Evolutionary conservation across 768 basidiomycete genomes (phyloP), one percentile per base, ranked within the genome.

Genomic region (Leccinellum rugosiceps): DNA sequence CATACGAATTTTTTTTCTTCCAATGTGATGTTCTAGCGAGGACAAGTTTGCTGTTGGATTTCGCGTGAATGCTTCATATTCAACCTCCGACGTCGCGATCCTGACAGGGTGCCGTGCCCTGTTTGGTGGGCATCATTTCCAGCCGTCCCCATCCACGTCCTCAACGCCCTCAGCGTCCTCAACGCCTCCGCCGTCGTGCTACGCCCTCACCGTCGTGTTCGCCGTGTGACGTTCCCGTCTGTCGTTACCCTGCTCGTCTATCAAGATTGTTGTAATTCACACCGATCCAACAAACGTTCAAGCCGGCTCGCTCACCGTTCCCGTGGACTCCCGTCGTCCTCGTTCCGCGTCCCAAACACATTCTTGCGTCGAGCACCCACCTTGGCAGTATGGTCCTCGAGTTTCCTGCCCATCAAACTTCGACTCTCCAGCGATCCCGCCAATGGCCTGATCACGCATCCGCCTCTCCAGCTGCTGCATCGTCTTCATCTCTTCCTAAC

Each of bases 371-470:
- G 28, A 52, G 55, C 41, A 35, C 31, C 28, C 25, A 26, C 31
- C 47, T 62, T 52, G 34, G 55, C 59, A 53, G 26, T 35, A 73
- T 74, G 73, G 73, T 71, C 6, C 52, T 57, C 59, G 73, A 73
- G 11, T 52, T 65, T 47, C 63, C 68, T 48, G 55, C 68, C 28
- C 69, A 74, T 43, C 73, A 71, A 25, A 58, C 62, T 17, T 61
- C 68, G 2, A 59, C 66, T 52, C 45, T 63, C 52, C 62, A 75
- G 51, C 74, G 68, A 56, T 56, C 74, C 41, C 71, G 67, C 55
- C 76, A 68, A 49, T 77, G 74, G 71, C 66, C 68, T 51, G 70
- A 74, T 65, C 63, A 63, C 49, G 41, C 58, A 9, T 50, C 63
- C 35, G 43, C 44, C 14, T 64, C 57, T 10, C 49, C 62, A n/a